Evolutionary conservation across 805 yeast genomes (phyloP).

Genomic region (Ogataea minuta): DNA sequence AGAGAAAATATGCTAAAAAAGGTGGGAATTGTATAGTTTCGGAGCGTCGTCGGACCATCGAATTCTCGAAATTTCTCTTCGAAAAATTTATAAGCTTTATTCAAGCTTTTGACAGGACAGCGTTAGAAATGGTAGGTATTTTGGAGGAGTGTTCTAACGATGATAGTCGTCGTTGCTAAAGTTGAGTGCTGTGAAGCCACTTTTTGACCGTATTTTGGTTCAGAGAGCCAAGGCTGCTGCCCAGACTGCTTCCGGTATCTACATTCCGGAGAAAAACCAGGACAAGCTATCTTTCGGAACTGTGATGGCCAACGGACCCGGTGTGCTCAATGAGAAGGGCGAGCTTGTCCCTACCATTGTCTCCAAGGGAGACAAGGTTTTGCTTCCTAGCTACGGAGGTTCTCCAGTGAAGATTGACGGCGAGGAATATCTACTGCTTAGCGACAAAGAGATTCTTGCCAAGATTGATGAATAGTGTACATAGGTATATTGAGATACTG

Average conservation of each 20-base stretch:
- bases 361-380: slow-evolving; percentile 85
- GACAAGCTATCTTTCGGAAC: slow-evolving; percentile 90
- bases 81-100: background rate
- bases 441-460: slow-evolving; percentile 93
- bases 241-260: slow-evolving; percentile 89
- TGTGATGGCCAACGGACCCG: slow-evolving; percentile 95
- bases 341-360: slow-evolving; percentile 71
- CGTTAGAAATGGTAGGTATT: background rate
- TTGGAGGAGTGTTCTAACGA: background rate
- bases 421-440: slow-evolving; percentile 61
- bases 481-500: background rate
- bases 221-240: slow-evolving; percentile 91
- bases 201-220: slow-evolving; percentile 92
- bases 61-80: slow-evolving; percentile 11
- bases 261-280: slow-evolving; percentile 92
- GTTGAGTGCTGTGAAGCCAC: slow-evolving; percentile 83
- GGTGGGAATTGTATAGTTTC: slow-evolving; percentile 18
- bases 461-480: slow-evolving; percentile 63
- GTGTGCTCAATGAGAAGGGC: slow-evolving; percentile 57
- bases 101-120: background rate
- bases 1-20: slow-evolving; percentile 24
- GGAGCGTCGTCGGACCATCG: slow-evolving; percentile 1
- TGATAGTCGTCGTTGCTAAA: slow-evolving; percentile 59
- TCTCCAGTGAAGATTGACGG: slow-evolving; percentile 76
- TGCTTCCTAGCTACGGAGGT: slow-evolving; percentile 95